Evolutionary conservation across 306 rosid species (phyloP).

Genomic region (Vicia villosa): DNA sequence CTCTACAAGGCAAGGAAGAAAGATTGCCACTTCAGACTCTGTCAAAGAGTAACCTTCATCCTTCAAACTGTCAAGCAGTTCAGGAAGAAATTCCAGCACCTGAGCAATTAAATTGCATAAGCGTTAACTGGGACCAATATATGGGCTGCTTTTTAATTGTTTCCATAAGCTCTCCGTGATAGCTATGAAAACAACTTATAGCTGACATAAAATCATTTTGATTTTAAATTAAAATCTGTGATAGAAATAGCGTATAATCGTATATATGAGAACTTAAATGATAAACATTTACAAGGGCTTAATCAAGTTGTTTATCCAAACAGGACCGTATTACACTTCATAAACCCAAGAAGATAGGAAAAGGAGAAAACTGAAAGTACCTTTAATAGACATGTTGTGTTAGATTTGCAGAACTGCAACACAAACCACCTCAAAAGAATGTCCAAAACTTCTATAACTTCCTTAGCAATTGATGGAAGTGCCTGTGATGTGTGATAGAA

Average conservation of each 20-base stretch:
- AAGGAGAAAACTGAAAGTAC: slow-evolving; percentile 42
- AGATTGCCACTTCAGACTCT: slow-evolving; percentile 89
- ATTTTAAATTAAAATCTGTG: not conserved
- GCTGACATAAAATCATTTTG: not conserved
- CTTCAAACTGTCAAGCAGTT: slow-evolving; percentile 78
- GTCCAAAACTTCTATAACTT: slow-evolving; percentile 86
- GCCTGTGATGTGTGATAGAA: slow-evolving; percentile 57
- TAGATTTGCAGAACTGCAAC: slow-evolving; percentile 95
- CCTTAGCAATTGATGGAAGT: slow-evolving; percentile 82
- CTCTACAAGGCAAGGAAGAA: slow-evolving; percentile 90
- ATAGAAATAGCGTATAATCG: not conserved
- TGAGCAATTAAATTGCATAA: slow-evolving; percentile 37
- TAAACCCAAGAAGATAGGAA: not conserved
- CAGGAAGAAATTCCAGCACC: slow-evolving; percentile 97
- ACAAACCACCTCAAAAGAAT: slow-evolving; percentile 93
- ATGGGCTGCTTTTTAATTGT: not conserved
- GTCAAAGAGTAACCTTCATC: slow-evolving; percentile 79
- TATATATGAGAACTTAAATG: not conserved
- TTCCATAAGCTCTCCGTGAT: not conserved
- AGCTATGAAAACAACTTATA: not conserved
- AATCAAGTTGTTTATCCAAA: not conserved
- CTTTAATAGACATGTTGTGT: slow-evolving; percentile 96
- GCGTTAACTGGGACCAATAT: slow-evolving; percentile 3
- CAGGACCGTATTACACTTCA: not conserved
- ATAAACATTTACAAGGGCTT: not conserved